Percentiles rank a stretch among this genome's conserved stretches.
Evolutionary conservation across 2,329 filamentous ascomycete genomes (phyloP).

Genomic region (Chalaropsis thielavioides): DNA sequence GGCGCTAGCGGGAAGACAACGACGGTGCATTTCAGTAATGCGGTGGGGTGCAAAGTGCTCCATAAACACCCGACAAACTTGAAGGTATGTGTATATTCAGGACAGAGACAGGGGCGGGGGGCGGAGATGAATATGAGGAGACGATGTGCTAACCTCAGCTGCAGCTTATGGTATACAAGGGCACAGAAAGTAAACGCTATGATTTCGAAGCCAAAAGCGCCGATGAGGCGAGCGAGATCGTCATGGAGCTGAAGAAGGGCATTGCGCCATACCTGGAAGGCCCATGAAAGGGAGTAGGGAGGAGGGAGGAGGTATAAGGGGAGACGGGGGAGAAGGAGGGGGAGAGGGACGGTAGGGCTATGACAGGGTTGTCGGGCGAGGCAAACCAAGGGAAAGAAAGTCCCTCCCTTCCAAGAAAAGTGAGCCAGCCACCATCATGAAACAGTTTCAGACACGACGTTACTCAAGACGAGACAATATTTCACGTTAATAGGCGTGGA

Average conservation of each 20-base stretch:
- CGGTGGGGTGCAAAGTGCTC: constrained; percentile 69
- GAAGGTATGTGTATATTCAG: constrained; percentile 49
- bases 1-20: constrained; percentile 55
- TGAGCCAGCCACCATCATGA: not conserved
- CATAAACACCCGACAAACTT: constrained; percentile 69
- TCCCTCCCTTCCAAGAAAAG: not conserved
- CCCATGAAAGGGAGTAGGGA: constrained; percentile 20
- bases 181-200: constrained; percentile 64
- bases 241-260: constrained; percentile 62
- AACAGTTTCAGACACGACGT: not conserved
- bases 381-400: not conserved
- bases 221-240: constrained; percentile 64
- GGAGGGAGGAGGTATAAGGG: too few species aligned
- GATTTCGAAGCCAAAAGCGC: constrained; percentile 66
- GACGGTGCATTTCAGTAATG: constrained; percentile 68
- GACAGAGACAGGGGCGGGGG: not conserved
- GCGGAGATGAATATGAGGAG: not conserved
- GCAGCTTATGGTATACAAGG: constrained; percentile 57
- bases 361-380: not conserved
- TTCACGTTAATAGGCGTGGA: too few species aligned
- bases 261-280: constrained; percentile 48
- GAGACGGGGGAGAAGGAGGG: not conserved
- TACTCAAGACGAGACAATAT: not conserved
- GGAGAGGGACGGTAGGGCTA: not conserved
- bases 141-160: not conserved